Base-by-base conservation (phyloP, 1,139 yeast genomes). In the Taiozyma sp. region DNA sequence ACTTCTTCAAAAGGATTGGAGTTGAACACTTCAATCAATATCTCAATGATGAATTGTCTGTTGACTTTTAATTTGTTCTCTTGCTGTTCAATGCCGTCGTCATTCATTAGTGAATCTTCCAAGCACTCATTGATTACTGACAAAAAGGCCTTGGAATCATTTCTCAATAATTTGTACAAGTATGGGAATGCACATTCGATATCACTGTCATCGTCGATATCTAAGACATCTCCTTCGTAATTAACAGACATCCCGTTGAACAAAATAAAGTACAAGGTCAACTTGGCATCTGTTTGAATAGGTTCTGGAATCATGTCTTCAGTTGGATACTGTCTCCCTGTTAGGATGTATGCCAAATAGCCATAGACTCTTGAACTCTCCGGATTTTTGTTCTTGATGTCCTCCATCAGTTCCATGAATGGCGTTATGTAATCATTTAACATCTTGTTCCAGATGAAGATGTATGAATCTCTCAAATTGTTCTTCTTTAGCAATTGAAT, bases 271-370 rank as follows among this genome's bases (percentile, higher is more conserved):
- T 84, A 83, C 0, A 87, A 62, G 19, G 73, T 69, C 8, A 71
- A 61, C 55, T 82, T 81, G 0, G 88, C 85, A 2, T 57, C 50
- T 0, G 57, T 54, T 4, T 70, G 63, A 2, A 54, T 54, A 55
- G 67, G 38, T 56, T 63, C 41, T 58, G 67, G 71, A 38, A 85
- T 74, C 27, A 67, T 68, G 36, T 74, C 68, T 16, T 87, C 96
- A 0, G 89, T 84, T 0, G 96, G 97, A 62, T 84, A 90, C 53
- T 84, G 85, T 48, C 93, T 71, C 1, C 96, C 95, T 0, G 95
- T 87, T 41, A 89, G 70, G 19, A 83, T 72, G 61, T 83, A 85
- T 0, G 92, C 78, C 57, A 90, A 65, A 62, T 86, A 90, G 0
- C 83, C 72, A 58, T 72, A 87, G 0, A 81, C 79, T 55, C 73